Evolutionary conservation across 176 grass and related monocot genomes (phyloP), one percentile per base, ranked within the genome.

Genomic region (Bonia amplexicaulis): DNA sequence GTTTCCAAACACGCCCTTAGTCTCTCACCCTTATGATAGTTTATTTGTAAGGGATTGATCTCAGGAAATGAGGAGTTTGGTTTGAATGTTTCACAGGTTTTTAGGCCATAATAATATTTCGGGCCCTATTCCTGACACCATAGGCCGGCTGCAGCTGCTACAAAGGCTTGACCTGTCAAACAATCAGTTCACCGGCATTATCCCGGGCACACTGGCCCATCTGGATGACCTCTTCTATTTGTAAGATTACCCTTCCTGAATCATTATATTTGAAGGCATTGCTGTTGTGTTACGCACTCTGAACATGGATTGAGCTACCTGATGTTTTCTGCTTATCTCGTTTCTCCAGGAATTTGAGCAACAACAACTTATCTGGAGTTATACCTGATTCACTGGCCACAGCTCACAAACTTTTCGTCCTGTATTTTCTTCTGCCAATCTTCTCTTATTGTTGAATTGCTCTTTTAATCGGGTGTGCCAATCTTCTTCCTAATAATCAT

Each of bases 331-430:
- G 47, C 48, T 58, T 67, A 9, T 42, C 74, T 66, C 68, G 46
- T 80, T 42, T 48, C 69, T 42, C 15, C 82, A 97, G 94, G 90
- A 79, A 73, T 76, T 61, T 97, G 76, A 94, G 86, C 80, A 92
- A 97, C 73, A 97, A 97, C 88, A 90, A 77, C 27, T 89, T 97
- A 60, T 94, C 90, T 33, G 94, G 94, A 84, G 16, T 42, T 20
- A 89, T 89, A 82, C 95, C 95, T 26, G 84, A 93, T 82, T 85
- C 90, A 26, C 63, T 97, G 53, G 80, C 85, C 85, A 86, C 79
- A 33, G 77, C 90, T 69, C 16, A 33, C 66, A 85, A 45, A 27
- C 37, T 97, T 54, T 39, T 88, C 71, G 66, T 44, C 47, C 35
- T 95, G 91, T 95, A 93, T 77, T 59, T 86, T 77, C 61, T 89